phyloP scores from a whole-genome alignment of 208 protist species.

The Trypanosoma mega region DNA sequence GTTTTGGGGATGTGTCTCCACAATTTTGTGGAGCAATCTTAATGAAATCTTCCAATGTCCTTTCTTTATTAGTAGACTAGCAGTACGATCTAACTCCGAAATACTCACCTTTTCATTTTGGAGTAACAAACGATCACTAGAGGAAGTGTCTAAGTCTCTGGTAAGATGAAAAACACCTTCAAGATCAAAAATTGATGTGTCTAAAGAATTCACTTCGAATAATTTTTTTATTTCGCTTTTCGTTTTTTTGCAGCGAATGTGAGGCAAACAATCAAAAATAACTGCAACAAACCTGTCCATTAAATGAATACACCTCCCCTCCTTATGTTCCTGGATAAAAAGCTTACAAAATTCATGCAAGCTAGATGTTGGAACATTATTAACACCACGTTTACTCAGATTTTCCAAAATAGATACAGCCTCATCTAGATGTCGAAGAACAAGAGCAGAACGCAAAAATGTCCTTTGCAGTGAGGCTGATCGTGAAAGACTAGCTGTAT shows the following conservation, averaged over 20 bases:
- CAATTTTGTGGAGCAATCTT: constrained; percentile 25
- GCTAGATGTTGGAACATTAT: constrained; percentile 12
- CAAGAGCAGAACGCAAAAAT: constrained; percentile 26
- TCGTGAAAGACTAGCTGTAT: constrained; percentile 3
- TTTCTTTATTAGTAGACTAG: constrained; percentile 17
- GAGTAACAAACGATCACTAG: neutral
- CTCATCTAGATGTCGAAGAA: constrained; percentile 15
- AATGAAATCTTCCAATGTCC: constrained; percentile 37
- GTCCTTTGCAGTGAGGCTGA: constrained; percentile 30
- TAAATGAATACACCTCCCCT: constrained; percentile 16
- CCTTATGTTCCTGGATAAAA: constrained; percentile 23
- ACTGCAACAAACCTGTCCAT: constrained; percentile 23
- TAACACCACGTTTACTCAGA: constrained; percentile 1
- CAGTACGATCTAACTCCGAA: constrained; percentile 26
- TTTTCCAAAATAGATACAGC: constrained; percentile 20
- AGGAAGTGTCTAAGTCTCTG: constrained; percentile 3
- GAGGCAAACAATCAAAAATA: constrained; percentile 18
- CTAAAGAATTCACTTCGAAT: constrained; percentile 16
- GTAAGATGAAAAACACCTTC: constrained; percentile 1
- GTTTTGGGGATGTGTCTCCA: constrained; percentile 14
- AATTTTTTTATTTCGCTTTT: constrained; percentile 15
- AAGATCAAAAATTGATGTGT: constrained; percentile 20
- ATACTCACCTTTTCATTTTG: constrained; percentile 5
- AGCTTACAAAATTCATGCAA: constrained; percentile 20
- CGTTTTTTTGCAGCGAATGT: constrained; percentile 16